Evolutionary conservation across 768 basidiomycete genomes (phyloP).

Genomic region (Pleurotus eryngii): DNA sequence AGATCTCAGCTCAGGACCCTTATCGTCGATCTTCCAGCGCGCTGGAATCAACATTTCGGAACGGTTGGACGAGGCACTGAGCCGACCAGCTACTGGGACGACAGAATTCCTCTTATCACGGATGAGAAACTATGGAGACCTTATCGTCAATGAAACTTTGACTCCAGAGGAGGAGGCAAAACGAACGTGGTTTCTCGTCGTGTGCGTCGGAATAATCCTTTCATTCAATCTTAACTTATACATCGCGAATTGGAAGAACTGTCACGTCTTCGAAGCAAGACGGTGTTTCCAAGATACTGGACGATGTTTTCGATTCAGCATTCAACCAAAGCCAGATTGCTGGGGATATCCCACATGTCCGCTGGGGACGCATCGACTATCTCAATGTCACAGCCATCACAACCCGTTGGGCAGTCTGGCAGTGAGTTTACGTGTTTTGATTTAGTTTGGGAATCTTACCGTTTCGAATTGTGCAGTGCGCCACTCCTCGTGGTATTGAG

Average conservation of each 20-base stretch:
- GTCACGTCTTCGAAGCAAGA: constrained; percentile 57
- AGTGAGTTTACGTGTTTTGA: constrained; percentile 42
- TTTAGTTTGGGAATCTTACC: not conserved
- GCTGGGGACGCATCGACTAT: constrained; percentile 87
- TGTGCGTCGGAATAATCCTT: constrained; percentile 46
- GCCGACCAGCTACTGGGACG: constrained; percentile 55
- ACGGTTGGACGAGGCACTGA: constrained; percentile 31
- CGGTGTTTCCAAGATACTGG: constrained; percentile 66
- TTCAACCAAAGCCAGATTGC: constrained; percentile 60
- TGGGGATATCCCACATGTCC: constrained; percentile 66
- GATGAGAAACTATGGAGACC: constrained; percentile 78
- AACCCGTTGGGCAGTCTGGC: constrained; percentile 84
- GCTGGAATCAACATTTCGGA: constrained; percentile 75
- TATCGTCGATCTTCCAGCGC: constrained; percentile 49
- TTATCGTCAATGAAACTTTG: constrained; percentile 69
- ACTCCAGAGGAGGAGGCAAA: constrained; percentile 60
- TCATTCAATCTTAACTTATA: constrained; percentile 3
- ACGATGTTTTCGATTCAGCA: constrained; percentile 71
- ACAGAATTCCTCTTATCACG: constrained; percentile 73
- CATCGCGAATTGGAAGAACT: constrained; percentile 35
- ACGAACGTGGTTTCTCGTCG: constrained; percentile 73
- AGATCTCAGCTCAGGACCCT: constrained; percentile 51
- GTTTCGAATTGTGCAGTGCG: constrained; percentile 43
- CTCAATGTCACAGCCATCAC: constrained; percentile 79
- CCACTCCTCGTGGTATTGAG: constrained; percentile 70